Base-by-base conservation (phyloP, 73 alveolate genomes). In the Symbiodinium natans region DNA sequence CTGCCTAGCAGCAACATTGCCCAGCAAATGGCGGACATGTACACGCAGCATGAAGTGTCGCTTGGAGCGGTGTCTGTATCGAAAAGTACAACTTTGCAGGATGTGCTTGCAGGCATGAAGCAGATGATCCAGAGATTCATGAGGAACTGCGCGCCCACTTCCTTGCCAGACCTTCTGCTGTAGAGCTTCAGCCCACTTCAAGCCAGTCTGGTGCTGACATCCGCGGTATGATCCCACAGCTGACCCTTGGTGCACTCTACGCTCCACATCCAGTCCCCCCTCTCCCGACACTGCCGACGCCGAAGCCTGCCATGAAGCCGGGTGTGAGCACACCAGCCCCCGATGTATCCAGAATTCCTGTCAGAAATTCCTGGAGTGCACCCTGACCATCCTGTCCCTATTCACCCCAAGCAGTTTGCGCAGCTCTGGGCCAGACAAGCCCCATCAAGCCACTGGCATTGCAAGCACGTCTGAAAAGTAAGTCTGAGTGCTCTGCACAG, bases 151-250 rank as follows among this genome's bases (percentile, higher is more conserved):
- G 33, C 36, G 33, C 80, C 80, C 19, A n/a, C 80, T 13, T 27
- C 80, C 17, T n/a, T 63, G 27, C 80, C 80, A 23, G 80, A 63
- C 80, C 19, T 63, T 31, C 40, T 63, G 40, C 17, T 63, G 1
- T 63, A 63, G 80, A 63, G 80, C 80, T 63, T 5, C 80, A 63
- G 13, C 80, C 80, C 80, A 63, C 80, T 23, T 63, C 80, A 31
- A 63, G 38, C 21, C 80, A 63, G 33, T 63, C 38, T 63, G 80
- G 19, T 4, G 80, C 33, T 63, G 80, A 63, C 27, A 63, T 63
- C 40, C 80, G 80, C 13, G 80, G 80, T 36, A 63, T 63, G 80
- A 63, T 63, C 27, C 80, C 80, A 23, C 38, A 63, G 36, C 80
- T 63, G 80, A 63, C 29, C 80, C 36, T 29, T 2, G 40, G 80